Evolutionary conservation across 805 yeast species (phyloP), one percentile per base, ranked within the genome.

Genomic region (Saturnispora gosingensis): DNA sequence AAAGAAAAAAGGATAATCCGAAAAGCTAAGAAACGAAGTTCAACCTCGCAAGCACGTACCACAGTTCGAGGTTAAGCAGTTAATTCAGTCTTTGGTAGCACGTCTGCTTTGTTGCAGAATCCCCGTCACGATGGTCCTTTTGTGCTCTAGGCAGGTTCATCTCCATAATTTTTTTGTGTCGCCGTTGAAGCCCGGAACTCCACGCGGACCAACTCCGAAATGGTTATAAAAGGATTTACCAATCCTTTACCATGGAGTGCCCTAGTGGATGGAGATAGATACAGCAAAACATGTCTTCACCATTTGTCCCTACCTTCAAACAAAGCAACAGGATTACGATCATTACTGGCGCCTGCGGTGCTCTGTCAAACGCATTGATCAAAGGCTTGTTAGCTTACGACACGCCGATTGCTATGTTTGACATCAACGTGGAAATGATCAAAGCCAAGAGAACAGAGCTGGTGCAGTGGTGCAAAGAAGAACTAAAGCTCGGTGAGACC

Each of bases 301-400:
- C 42, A 36, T 42, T 76, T 44, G 75, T 83, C 28, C 89, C 88
- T 55, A 71, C 66, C 52, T 83, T 82, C 67, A 76, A 86, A 70
- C 72, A 82, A 55, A 88, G 82, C 61, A 85, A 84, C 53, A 79
- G 82, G 62, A 72, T 83, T 51, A 88, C 88, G 42, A 73, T 85
- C 44, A 71, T 85, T 56, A 85, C 93, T 36, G 93, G 93, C 45
- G 93, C 90, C 8, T 82, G 88, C 35, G 93, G 93, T 46, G 91
- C 90, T 16, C 71, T 85, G 58, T 82, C 87, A 1, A 70, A 81
- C 36, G 81, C 83, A 15, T 62, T 84, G 49, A 72, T 84, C 52
- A 77, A 82, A 60, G 86, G 87, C 16, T 68, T 85, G 36, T 66
- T 85, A 11, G 85, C 86, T 4, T 86, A 85, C 60, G 95, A 91